Evolutionary conservation across 2,329 filamentous ascomycete species (phyloP).

Genomic region (Trichoderma polysporum): DNA sequence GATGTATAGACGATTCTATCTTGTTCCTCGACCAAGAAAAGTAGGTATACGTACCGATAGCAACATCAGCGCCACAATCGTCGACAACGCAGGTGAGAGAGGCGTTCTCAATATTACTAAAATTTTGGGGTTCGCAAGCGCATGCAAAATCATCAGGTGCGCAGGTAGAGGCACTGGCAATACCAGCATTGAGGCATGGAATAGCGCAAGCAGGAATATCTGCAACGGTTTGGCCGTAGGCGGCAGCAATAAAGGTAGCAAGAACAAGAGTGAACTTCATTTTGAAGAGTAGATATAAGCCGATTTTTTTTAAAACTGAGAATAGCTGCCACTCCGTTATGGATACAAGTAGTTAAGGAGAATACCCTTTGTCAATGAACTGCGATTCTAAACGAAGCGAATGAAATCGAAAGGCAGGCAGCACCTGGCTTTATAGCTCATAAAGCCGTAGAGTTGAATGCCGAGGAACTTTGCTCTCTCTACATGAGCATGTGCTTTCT

Average conservation of each 20-base stretch:
- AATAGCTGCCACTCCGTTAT: neutral
- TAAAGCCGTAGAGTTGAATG: neutral
- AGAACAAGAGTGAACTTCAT: constrained; percentile 41
- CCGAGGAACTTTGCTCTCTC: neutral
- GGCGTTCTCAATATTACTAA: neutral
- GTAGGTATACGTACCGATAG: neutral
- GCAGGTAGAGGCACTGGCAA: constrained; percentile 24
- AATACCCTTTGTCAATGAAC: neutral
- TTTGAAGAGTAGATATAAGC: constrained; percentile 25
- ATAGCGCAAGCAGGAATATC: constrained; percentile 41
- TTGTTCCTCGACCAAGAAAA: neutral
- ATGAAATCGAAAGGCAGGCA: neutral
- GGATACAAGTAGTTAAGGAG: no score
- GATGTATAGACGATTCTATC: neutral
- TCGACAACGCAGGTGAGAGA: neutral
- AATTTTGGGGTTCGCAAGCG: neutral
- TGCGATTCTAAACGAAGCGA: neutral
- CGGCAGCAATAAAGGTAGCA: constrained; percentile 36
- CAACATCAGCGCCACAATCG: neutral
- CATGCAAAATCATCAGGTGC: neutral
- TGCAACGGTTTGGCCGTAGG: constrained; percentile 33
- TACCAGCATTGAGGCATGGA: constrained; percentile 35
- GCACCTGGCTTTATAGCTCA: neutral
- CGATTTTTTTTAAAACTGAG: neutral
- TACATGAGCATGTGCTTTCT: constrained; percentile 1